A percentile compares a stretch with the other conserved stretches of the same genome.
Conservation (phyloP, 2,329 filamentous ascomycete genomes). For the Alternaria sp. region DNA sequence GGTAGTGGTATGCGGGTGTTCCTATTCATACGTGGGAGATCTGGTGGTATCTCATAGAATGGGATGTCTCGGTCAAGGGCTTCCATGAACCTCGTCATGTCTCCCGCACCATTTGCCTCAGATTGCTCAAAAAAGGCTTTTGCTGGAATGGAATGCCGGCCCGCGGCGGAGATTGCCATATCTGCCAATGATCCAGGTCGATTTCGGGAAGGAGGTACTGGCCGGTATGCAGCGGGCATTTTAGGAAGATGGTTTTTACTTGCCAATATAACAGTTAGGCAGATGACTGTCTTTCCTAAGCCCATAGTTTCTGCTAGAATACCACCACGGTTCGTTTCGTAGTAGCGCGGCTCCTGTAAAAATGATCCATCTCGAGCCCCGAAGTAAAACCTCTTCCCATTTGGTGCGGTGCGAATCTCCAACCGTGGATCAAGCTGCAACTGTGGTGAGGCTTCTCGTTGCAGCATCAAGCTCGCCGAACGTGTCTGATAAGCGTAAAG, state of each 20-base stretch:
- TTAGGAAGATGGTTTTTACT: conserved; percentile 74
- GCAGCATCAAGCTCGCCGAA: conserved; percentile 83
- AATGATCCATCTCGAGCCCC: conserved; percentile 70
- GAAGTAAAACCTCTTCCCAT: conserved; percentile 72
- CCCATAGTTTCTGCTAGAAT: conserved; percentile 83
- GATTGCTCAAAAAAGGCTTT: conserved; percentile 67
- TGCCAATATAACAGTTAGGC: conserved; percentile 73
- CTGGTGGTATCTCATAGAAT: conserved; percentile 53
- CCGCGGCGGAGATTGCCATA: conserved; percentile 77
- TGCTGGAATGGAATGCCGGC: conserved; percentile 75
- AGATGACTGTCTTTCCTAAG: conserved; percentile 87
- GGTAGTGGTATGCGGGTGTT: conserved; percentile 51
- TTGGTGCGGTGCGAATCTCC: conserved; percentile 66
- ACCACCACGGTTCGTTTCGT: conserved; percentile 78
- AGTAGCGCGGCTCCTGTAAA: conserved; percentile 71
- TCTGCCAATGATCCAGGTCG: conserved; percentile 71
- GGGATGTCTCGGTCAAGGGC: conserved; percentile 46
- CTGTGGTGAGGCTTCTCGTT: conserved; percentile 74
- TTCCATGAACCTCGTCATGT: conserved; percentile 33
- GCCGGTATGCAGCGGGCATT: conserved; percentile 69
- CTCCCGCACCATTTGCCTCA: conserved; percentile 48
- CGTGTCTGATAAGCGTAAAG: conserved; percentile 82
- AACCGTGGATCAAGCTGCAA: conserved; percentile 78
- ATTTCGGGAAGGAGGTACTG: conserved; percentile 52
- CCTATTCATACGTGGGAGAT: conserved; percentile 53